A percentile compares a stretch with the other conserved stretches of the same genome.
Conservation (phyloP, 2,329 filamentous ascomycete species). For the Colletotrichum gigasporum region DNA sequence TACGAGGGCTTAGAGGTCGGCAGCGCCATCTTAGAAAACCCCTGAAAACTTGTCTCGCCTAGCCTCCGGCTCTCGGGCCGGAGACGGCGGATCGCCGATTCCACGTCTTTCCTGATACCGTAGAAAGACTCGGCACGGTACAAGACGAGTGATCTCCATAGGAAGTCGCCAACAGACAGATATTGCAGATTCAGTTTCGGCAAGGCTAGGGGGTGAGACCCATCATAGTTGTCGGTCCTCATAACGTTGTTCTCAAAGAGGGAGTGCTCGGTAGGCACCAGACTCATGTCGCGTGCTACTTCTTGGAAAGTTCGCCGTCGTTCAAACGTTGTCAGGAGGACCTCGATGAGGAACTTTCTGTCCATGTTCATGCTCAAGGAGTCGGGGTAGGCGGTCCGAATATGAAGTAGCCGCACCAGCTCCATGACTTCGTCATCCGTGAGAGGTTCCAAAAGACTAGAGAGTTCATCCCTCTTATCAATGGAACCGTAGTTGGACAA, state of each 20-base stretch:
- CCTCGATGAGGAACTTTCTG: constrained; percentile 74
- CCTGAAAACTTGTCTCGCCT: constrained; percentile 78
- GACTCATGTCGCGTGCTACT: constrained; percentile 71
- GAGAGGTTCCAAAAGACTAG: constrained; percentile 76
- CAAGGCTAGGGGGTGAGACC: constrained; percentile 85
- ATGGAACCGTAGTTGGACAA: constrained; percentile 93
- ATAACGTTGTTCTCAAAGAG: constrained; percentile 84
- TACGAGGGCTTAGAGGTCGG: constrained; percentile 82
- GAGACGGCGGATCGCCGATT: constrained; percentile 81
- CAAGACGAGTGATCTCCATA: constrained; percentile 93
- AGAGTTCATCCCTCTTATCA: constrained; percentile 80
- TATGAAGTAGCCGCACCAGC: constrained; percentile 76
- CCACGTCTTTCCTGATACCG: constrained; percentile 90
- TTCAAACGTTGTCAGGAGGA: constrained; percentile 80
- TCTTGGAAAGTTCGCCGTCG: constrained; percentile 86
- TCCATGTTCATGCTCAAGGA: constrained; percentile 71
- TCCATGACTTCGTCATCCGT: constrained; percentile 77
- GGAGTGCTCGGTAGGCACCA: constrained; percentile 84
- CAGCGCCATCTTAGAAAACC: constrained; percentile 91
- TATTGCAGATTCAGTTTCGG: constrained; percentile 97
- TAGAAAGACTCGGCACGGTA: constrained; percentile 94
- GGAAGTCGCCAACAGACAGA: constrained; percentile 90
- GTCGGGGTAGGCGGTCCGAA: constrained; percentile 84
- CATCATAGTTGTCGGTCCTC: constrained; percentile 87
- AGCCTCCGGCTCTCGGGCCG: constrained; percentile 72